Base-by-base conservation (phyloP, 169 alveolate genomes). In the Plasmodium adleri region DNA sequence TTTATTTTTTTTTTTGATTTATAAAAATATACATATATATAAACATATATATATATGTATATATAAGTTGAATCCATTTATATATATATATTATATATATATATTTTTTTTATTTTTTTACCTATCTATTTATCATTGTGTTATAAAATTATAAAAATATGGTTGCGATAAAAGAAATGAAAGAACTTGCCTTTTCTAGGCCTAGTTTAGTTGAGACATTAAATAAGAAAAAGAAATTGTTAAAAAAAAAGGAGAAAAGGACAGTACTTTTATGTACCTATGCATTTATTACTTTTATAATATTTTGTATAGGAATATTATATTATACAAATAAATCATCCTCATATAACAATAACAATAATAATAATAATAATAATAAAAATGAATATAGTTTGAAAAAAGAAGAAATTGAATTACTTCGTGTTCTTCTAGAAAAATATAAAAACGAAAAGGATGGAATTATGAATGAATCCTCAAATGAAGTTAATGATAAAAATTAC, bases 381-480 rank as follows among this genome's bases (percentile, higher is more conserved):
- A 13, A 49, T 52, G 80, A 50, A 15, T 2, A 5, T 20, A 49
- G 20, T 22, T 60, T 78, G 10, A 78, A n/a, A 22, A 78, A 50
- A 32, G 68, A 49, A 49, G 89, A 78, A 78, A 64, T 78, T 49
- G 78, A 50, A 64, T 3, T 47, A 6, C 45, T 78, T 39, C 64
- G 32, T 50, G 64, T 49, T 13, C 22, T 78, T 22, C 22, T 78
- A 17, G 52, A 68, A 28, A 78, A 50, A 15, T 78, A 78, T 58
- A 71, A 71, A 17, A 47, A 47, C 5, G 15, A 1, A 71, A 17
- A 71, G n/a, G 28, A 71, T 50, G 49, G 12, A 47, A 10, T 9
- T 2, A 22, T 0, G 12, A 15, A 71, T 20, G n/a, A 20, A 22
- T 17, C 15, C 22, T 5, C n/a, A 0, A 39, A 71, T 17, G 28